Evolutionary conservation across 176 grass and related monocot species (phyloP).

Genomic region (Oryza meyeriana): DNA sequence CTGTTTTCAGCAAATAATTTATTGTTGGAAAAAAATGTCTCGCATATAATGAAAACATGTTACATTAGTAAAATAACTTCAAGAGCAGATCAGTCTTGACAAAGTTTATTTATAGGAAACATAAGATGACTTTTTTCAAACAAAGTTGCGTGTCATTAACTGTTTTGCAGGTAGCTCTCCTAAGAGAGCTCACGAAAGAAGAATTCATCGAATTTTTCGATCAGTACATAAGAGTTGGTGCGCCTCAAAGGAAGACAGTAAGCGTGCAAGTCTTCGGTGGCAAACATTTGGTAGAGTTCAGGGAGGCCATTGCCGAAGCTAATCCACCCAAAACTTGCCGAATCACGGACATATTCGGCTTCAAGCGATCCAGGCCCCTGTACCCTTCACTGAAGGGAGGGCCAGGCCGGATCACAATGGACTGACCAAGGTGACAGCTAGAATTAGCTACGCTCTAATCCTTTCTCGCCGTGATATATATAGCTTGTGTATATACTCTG

Average conservation of each 20-base stretch:
- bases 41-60: not conserved
- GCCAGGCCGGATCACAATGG: conserved; percentile 46
- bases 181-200: conserved; percentile 77
- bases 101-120: not conserved
- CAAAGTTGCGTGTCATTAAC: not conserved
- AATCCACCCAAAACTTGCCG: conserved; percentile 32
- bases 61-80: not conserved
- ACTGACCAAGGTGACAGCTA: conserved; percentile 2
- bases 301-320: conserved; percentile 21
- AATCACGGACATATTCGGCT: conserved; percentile 57
- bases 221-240: conserved; percentile 59
- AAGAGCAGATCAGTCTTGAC: not conserved
- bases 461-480: not conserved
- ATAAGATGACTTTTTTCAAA: not conserved
- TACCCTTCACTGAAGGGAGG: conserved; percentile 59
- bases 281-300: conserved; percentile 47
- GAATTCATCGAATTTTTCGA: conserved; percentile 74
- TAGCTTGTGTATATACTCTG: conserved; percentile 2
- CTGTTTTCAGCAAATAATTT: not conserved
- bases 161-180: conserved; percentile 52
- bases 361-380: conserved; percentile 73
- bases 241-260: conserved; percentile 56
- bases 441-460: not conserved
- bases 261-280: conserved; percentile 71
- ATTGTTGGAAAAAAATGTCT: not conserved